Conservation (phyloP, 2,329 filamentous ascomycete species). For the Botrytis galanthina region DNA sequence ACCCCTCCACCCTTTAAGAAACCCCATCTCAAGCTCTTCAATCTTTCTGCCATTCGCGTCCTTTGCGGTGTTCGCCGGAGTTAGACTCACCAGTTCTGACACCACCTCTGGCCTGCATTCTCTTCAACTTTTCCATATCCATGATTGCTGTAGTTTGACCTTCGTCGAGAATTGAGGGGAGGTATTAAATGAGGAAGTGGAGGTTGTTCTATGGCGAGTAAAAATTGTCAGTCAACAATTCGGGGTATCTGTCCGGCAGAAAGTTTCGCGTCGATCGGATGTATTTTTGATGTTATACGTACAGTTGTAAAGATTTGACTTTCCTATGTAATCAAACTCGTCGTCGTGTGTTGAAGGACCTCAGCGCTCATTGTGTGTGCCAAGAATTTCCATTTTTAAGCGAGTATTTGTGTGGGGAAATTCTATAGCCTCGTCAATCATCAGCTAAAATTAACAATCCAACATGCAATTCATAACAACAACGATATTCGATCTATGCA, state of each 20-base stretch:
- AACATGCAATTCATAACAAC: neutral
- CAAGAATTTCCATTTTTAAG: slow-evolving; percentile 32
- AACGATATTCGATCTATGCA: neutral
- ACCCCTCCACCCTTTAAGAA: neutral
- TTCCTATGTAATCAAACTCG: slow-evolving; percentile 26
- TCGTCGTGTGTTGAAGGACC: slow-evolving; percentile 24
- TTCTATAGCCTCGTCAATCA: slow-evolving; percentile 1
- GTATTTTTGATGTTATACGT: slow-evolving; percentile 20
- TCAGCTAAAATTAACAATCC: neutral
- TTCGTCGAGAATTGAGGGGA: slow-evolving; percentile 29
- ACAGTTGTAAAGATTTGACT: slow-evolving; percentile 22
- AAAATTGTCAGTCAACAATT: slow-evolving; percentile 8
- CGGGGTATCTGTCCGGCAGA: neutral
- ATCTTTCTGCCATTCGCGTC: neutral
- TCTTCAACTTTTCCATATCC: slow-evolving; percentile 66
- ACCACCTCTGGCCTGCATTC: slow-evolving; percentile 58
- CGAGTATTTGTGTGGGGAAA: slow-evolving; percentile 26
- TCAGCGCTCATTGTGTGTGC: slow-evolving; percentile 30
- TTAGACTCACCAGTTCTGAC: slow-evolving; percentile 22
- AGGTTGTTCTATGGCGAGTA: slow-evolving; percentile 20
- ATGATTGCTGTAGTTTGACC: slow-evolving; percentile 47
- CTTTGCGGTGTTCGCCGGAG: neutral
- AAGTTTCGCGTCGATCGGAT: too few species aligned
- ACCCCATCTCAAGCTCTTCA: neutral
- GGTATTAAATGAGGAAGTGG: slow-evolving; percentile 20